Percentiles rank a stretch among this genome's conserved stretches.
phyloP scores from a whole-genome alignment of 352 stramenopile genomes.

The Pythium monospermum region DNA sequence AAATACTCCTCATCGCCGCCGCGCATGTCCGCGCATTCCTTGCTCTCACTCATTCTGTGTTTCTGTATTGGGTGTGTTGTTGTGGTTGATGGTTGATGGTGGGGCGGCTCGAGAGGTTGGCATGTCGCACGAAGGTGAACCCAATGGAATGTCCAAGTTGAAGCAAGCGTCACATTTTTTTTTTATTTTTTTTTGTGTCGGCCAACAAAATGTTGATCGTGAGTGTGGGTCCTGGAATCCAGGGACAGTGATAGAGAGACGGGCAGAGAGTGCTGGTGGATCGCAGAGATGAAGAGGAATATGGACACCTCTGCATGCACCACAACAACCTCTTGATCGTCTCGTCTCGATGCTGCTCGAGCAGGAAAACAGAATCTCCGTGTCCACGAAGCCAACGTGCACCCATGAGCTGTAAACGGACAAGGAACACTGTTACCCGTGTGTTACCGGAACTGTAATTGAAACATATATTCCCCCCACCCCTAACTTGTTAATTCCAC shows the following conservation, averaged over 20 bases:
- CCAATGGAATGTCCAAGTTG: constrained; percentile 17
- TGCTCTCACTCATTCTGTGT: constrained; percentile 67
- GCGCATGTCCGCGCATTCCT: constrained; percentile 20
- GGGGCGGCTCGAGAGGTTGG: constrained; percentile 1
- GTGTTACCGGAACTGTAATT: too few species aligned
- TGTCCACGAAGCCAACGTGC: too few species aligned
- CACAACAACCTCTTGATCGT: background rate
- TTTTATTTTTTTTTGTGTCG: background rate
- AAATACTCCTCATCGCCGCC: constrained; percentile 40
- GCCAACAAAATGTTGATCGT: background rate
- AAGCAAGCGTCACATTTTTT: background rate
- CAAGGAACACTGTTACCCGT: too few species aligned
- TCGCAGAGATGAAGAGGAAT: too few species aligned
- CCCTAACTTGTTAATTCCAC: too few species aligned
- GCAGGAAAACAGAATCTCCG: too few species aligned
- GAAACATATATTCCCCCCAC: too few species aligned
- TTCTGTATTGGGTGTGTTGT: background rate
- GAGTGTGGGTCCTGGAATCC: too few species aligned
- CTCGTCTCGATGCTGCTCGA: background rate
- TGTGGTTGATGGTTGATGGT: background rate
- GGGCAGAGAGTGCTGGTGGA: too few species aligned
- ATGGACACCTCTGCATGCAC: background rate
- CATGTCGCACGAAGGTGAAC: constrained; percentile 32
- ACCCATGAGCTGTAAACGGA: too few species aligned
- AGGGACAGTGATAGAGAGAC: too few species aligned